phyloP scores from a whole-genome alignment of 768 basidiomycete genomes.

The Dentipellis sp. region DNA sequence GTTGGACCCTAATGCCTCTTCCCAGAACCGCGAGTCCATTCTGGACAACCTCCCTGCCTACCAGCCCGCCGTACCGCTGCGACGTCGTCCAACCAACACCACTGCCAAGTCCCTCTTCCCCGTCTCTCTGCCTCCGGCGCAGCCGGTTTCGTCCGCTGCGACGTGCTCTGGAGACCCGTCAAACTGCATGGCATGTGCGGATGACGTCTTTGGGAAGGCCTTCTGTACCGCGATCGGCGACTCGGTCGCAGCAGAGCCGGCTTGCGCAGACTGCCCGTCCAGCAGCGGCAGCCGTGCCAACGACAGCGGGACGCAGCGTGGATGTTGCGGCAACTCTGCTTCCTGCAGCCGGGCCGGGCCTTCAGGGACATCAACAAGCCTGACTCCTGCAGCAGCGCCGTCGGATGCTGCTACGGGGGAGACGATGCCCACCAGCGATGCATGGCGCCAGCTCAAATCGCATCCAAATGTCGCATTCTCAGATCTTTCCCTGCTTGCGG shows the following conservation, averaged over 20 bases:
- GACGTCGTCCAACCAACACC: slow-evolving; percentile 36
- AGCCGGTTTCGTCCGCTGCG: slow-evolving; percentile 21
- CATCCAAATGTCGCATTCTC: slow-evolving; percentile 86
- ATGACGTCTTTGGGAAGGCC: slow-evolving; percentile 80
- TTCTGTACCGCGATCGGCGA: slow-evolving; percentile 74
- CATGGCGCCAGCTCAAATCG: slow-evolving; percentile 77
- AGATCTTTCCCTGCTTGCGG: slow-evolving; percentile 75
- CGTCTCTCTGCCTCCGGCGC: slow-evolving; percentile 23
- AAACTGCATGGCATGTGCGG: slow-evolving; percentile 79
- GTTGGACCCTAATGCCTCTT: slow-evolving; percentile 11
- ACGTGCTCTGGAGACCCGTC: slow-evolving; percentile 78
- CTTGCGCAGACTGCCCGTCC: slow-evolving; percentile 44
- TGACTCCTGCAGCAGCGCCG: not conserved
- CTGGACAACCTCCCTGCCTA: slow-evolving; percentile 72
- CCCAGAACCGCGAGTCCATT: slow-evolving; percentile 35
- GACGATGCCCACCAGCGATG: slow-evolving; percentile 70
- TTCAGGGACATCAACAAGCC: slow-evolving; percentile 24
- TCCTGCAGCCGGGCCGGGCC: not conserved
- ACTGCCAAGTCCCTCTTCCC: slow-evolving; percentile 47
- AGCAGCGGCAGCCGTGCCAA: not conserved
- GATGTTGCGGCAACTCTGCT: not conserved
- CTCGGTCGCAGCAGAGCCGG: slow-evolving; percentile 40
- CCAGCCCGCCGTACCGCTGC: slow-evolving; percentile 76
- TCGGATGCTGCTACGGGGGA: slow-evolving; percentile 26
- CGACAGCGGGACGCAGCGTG: not conserved